These are phyloP conservation scores for Peronosclerospora sorghi DNA, from an alignment of 352 stramenopile genomes.

Conservation along the genomic window DNA sequence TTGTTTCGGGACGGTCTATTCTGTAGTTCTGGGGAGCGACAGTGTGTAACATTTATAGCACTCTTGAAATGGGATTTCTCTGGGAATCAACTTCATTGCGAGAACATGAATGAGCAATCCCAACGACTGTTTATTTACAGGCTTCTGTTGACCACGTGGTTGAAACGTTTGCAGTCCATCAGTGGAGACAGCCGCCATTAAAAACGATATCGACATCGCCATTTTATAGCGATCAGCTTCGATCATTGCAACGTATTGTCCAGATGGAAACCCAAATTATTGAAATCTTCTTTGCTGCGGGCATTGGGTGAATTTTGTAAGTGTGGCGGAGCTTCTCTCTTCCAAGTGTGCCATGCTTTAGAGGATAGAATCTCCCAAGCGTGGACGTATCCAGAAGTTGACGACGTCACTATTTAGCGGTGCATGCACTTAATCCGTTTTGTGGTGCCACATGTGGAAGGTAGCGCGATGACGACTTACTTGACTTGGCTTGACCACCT, in stretches of 20 bases:
- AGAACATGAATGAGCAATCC: not conserved
- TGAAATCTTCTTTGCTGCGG: conserved; percentile 30
- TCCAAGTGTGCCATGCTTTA: conserved; percentile 25
- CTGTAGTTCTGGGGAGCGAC: conserved; percentile 36
- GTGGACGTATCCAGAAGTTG: conserved; percentile 15
- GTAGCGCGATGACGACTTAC: conserved; percentile 15
- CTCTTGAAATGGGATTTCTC: conserved; percentile 42
- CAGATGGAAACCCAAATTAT: conserved; percentile 48
- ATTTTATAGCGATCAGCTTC: conserved; percentile 45
- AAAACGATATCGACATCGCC: not conserved
- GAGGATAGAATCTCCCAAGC: conserved; percentile 24
- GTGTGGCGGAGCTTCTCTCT: conserved; percentile 17
- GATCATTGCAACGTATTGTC: conserved; percentile 32
- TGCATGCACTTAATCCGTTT: conserved; percentile 39
- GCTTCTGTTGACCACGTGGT: conserved; percentile 16
- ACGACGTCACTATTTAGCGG: conserved; percentile 33
- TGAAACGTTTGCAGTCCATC: conserved; percentile 26
- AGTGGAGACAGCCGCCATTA: conserved; percentile 26
- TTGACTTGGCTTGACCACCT: conserved; percentile 38
- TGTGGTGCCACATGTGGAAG: conserved; percentile 24
- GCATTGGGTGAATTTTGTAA: conserved; percentile 39
- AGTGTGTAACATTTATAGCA: conserved; percentile 45
- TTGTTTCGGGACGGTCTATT: conserved; percentile 19
- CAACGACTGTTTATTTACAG: conserved; percentile 15
- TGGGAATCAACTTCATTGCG: conserved; percentile 16